Percentiles rank a stretch among this genome's conserved stretches.
Evolutionary conservation across 2,329 filamentous ascomycete genomes (phyloP).

Genomic region (Aspergillus persii): DNA sequence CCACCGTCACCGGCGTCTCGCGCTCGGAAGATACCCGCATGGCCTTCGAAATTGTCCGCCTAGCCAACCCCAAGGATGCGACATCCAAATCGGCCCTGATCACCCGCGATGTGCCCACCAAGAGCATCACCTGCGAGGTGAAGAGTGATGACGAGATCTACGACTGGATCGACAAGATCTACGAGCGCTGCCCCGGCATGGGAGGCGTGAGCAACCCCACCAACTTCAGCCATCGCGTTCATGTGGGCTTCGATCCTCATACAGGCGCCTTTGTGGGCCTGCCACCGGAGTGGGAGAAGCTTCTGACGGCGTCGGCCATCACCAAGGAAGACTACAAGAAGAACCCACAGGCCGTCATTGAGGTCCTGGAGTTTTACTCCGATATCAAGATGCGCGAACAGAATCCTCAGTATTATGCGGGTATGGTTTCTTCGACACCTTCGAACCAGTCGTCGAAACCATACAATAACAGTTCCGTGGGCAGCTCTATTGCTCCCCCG

Average conservation of each 20-base stretch:
- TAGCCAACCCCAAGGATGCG: slow-evolving; percentile 58
- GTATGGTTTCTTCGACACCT: slow-evolving; percentile 60
- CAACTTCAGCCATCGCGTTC: slow-evolving; percentile 95
- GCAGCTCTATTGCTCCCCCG: slow-evolving; percentile 64
- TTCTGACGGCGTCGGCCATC: slow-evolving; percentile 92
- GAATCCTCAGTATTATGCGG: slow-evolving; percentile 59
- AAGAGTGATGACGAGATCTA: slow-evolving; percentile 97
- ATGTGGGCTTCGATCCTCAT: slow-evolving; percentile 94
- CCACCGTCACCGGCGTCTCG: slow-evolving; percentile 85
- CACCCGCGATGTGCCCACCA: slow-evolving; percentile 75
- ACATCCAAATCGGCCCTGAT: slow-evolving; percentile 66
- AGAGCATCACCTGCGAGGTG: slow-evolving; percentile 86
- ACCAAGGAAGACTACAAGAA: slow-evolving; percentile 98
- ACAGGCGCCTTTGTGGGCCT: slow-evolving; percentile 93
- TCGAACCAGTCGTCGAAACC: slow-evolving; percentile 50
- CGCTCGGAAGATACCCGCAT: slow-evolving; percentile 87
- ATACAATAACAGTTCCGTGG: slow-evolving; percentile 50
- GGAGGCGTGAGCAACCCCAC: slow-evolving; percentile 97
- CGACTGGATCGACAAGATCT: slow-evolving; percentile 98
- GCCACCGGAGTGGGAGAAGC: slow-evolving; percentile 94
- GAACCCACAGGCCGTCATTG: slow-evolving; percentile 77
- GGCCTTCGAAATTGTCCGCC: slow-evolving; percentile 89
- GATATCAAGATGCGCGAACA: slow-evolving; percentile 66
- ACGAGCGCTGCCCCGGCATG: slow-evolving; percentile 94
- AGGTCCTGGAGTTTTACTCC: slow-evolving; percentile 68